Evolutionary conservation across 2,329 filamentous ascomycete genomes (phyloP).

Genomic region (Trichocomaceae sp.): DNA sequence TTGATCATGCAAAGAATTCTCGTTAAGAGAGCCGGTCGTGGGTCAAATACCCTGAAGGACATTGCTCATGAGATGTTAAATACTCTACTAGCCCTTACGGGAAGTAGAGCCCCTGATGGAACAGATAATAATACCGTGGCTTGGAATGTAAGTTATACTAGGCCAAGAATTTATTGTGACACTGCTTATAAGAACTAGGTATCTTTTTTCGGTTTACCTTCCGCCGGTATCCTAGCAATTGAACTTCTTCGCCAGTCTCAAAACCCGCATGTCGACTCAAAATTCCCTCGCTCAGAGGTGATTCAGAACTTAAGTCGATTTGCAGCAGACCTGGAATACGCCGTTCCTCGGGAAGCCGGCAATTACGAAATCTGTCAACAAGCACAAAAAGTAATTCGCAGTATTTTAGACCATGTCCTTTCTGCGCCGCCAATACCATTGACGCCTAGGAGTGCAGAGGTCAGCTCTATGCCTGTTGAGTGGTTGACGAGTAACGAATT

Average conservation of each 20-base stretch:
- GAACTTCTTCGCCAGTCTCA: slow-evolving; percentile 20
- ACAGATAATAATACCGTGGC: slow-evolving; percentile 13
- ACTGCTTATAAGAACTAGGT: slow-evolving; percentile 3
- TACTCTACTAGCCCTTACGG: slow-evolving; percentile 15
- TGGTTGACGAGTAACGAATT: slow-evolving; percentile 11
- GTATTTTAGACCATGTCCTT: slow-evolving; percentile 18
- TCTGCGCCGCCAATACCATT: slow-evolving; percentile 4
- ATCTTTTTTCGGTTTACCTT: slow-evolving; percentile 21
- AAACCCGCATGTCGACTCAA: slow-evolving; percentile 9
- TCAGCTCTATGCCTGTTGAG: slow-evolving; percentile 6
- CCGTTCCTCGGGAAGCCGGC: slow-evolving; percentile 18
- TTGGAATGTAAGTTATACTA: slow-evolving; percentile 13
- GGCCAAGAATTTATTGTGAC: no score
- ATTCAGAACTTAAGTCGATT: slow-evolving; percentile 26
- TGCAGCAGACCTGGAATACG: slow-evolving; percentile 19
- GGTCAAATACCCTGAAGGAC: slow-evolving; percentile 17
- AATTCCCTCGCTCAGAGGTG: slow-evolving; percentile 21
- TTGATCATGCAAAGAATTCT: slow-evolving; percentile 21
- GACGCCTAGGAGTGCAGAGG: neutral
- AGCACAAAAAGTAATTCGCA: slow-evolving; percentile 18
- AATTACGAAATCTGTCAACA: slow-evolving; percentile 23
- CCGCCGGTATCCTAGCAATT: slow-evolving; percentile 23
- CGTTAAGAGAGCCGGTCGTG: slow-evolving; percentile 16
- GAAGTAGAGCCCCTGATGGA: slow-evolving; percentile 12
- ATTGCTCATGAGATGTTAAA: slow-evolving; percentile 21